Percentiles rank a stretch among this genome's conserved stretches.
phyloP scores from a whole-genome alignment of 2,329 filamentous ascomycete genomes.

The Colletotrichum sp. region DNA sequence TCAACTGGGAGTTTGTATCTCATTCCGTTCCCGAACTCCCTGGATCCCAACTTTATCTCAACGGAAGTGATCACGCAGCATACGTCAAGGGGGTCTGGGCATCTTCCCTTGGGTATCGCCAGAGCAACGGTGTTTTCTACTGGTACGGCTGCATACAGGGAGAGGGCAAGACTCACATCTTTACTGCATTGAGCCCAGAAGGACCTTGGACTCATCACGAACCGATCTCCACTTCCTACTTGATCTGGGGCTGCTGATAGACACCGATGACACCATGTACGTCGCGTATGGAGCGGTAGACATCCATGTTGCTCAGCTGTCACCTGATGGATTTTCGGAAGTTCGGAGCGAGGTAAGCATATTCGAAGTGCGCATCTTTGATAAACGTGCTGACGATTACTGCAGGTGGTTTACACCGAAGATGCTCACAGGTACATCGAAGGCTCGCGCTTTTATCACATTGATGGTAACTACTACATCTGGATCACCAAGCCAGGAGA shows the following conservation, averaged over 20 bases:
- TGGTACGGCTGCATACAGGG: slow-evolving; percentile 13
- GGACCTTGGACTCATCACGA: neutral
- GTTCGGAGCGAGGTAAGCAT: slow-evolving; percentile 36
- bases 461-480: slow-evolving; percentile 60
- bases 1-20: slow-evolving; percentile 48
- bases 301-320: slow-evolving; percentile 47
- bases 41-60: slow-evolving; percentile 47
- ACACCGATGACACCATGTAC: slow-evolving; percentile 54
- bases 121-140: slow-evolving; percentile 16
- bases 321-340: slow-evolving; percentile 46
- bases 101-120: slow-evolving; percentile 49
- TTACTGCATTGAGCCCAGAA: slow-evolving; percentile 24
- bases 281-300: slow-evolving; percentile 47
- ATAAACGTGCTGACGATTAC: neutral
- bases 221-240: slow-evolving; percentile 41
- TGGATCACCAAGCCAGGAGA: slow-evolving; percentile 50
- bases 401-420: neutral
- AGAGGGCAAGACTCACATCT: slow-evolving; percentile 17
- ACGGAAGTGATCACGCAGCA: slow-evolving; percentile 38
- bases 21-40: slow-evolving; percentile 44
- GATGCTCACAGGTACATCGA: slow-evolving; percentile 39
- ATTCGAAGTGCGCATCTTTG: neutral
- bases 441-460: slow-evolving; percentile 60
- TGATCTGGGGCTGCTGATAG: slow-evolving; percentile 50
- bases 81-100: slow-evolving; percentile 64